Evolutionary conservation across 2,329 filamentous ascomycete species (phyloP), one percentile per base, ranked within the genome.

Genomic region (Camptophora hylomeconis): DNA sequence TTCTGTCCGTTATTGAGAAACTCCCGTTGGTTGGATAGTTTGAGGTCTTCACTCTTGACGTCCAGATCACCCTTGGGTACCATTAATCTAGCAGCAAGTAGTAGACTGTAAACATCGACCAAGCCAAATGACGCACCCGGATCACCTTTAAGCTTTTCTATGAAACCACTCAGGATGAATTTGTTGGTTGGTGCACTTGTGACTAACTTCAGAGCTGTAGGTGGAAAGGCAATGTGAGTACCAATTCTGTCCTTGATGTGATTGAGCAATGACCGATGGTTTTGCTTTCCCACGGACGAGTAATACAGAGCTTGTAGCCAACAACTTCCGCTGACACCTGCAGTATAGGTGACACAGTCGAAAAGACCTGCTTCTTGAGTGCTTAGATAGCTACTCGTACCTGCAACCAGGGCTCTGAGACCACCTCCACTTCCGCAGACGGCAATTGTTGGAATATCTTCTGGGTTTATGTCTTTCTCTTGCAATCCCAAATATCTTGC

Each of bases 371-470:
- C 79, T 50, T 94, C 80, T 35, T 83, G 73, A 0, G 83, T 69
- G 3, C 84, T 86, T 7, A 89, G 63, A 37, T 92, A 76, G 0
- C 86, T 94, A 1, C 87, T 86, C 0, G 84, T 76, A 3, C 87
- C 86, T 2, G 89, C 86, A 11, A 95, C 82, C 20, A 98, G 67
- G 2, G 89, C 89, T 28, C 89, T 69, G 25, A 98, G 57, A 0
- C 89, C 89, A 32, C 89, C 89, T 7, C 89, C 89, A 2, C 87
- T 95, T 6, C 86, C 86, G 45, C 87, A 93, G 61, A 95, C 77
- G 20, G 87, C 87, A 49, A 98, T 94, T 3, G 76, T 74, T 1
- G 89, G 89, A 5, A 95, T 76, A 57, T 98, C 89, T 25, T 93
- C 83, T 0, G 83, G 81, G 46, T 95, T 73, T n/a, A 98, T 73